phyloP scores from a whole-genome alignment of 306 rosid genomes.

The Cucumis sativus region Cucumber_9930_V3 NC_026657.2:15132001-15132500 shows the following conservation, averaged over 20 bases:
- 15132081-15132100: constrained; percentile 5
- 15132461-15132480: too few relatives aligned
- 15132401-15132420: too few relatives aligned
- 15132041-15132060: not conserved
- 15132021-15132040: not conserved
- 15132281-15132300: not conserved
- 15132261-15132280: not conserved
- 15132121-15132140: constrained; percentile 93
- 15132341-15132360: not conserved
- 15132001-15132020: constrained; percentile 13
- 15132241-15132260: constrained; percentile 59
- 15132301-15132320: not conserved
- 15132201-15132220: constrained; percentile 64
- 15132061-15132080: not conserved
- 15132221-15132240: constrained; percentile 70
- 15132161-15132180: constrained; percentile 95
- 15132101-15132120: constrained; percentile 48
- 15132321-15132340: not conserved
- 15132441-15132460: too few relatives aligned
- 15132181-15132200: constrained; percentile 71
- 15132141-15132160: constrained; percentile 98
- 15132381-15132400: not conserved
- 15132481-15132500: too few relatives aligned
- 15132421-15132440: too few relatives aligned
- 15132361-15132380: not conserved